phyloP scores from a whole-genome alignment of 2,329 filamentous ascomycete species.

The Fusarium continuum region DNA sequence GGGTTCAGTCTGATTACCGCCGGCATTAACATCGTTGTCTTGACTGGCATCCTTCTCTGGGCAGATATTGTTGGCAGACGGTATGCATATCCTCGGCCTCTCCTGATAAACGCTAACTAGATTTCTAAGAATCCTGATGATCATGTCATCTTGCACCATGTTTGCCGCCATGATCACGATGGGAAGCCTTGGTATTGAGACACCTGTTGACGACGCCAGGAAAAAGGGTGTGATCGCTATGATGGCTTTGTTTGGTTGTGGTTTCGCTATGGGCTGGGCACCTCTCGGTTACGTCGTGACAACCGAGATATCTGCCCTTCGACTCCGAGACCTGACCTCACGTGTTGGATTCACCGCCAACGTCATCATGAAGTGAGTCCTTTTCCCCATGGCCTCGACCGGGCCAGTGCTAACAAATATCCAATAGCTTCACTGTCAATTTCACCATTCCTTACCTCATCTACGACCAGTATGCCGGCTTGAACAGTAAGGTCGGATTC shows the following conservation, averaged over 20 bases:
- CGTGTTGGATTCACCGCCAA: conserved; percentile 27
- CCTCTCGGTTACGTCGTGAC: conserved; percentile 33
- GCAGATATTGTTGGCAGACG: conserved; percentile 24
- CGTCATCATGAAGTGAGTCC: conserved; percentile 27
- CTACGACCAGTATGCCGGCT: conserved; percentile 27
- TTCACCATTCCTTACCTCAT: conserved; percentile 37
- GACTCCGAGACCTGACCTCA: conserved; percentile 20
- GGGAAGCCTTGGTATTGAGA: conserved; percentile 36
- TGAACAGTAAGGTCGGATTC: conserved; percentile 34
- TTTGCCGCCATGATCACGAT: conserved; percentile 38
- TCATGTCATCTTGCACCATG: conserved; percentile 32
- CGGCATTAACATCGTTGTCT: conserved; percentile 24
- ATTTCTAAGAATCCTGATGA: not conserved
- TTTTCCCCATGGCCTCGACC: accelerated
- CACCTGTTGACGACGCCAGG: conserved; percentile 11
- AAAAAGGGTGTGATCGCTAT: conserved; percentile 41
- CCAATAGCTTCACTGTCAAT: conserved; percentile 29
- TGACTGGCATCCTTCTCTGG: not conserved
- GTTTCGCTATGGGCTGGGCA: conserved; percentile 18
- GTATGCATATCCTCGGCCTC: not conserved
- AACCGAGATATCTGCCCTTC: conserved; percentile 31
- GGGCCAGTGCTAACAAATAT: accelerated
- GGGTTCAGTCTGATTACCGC: conserved; percentile 38
- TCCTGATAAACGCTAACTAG: not conserved
- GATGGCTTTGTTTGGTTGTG: conserved; percentile 37